Percentiles rank a stretch among this genome's conserved stretches.
phyloP scores from a whole-genome alignment of 768 basidiomycete species.

The Naematelia encephala region DNA sequence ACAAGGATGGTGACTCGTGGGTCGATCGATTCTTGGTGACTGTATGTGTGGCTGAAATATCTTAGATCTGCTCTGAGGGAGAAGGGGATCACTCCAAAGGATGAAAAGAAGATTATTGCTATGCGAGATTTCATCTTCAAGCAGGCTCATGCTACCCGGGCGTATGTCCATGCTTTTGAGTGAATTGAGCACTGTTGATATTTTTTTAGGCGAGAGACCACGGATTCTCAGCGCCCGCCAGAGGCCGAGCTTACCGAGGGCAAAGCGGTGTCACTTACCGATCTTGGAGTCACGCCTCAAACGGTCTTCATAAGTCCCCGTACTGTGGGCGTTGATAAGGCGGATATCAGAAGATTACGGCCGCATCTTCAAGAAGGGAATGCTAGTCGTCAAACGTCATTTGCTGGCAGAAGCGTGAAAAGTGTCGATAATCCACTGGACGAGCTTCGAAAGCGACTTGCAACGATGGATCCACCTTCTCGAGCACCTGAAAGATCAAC shows the following conservation, averaged over 20 bases:
- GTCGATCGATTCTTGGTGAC: slow-evolving; percentile 4
- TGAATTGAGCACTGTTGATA: slow-evolving; percentile 9
- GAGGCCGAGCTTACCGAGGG: slow-evolving; percentile 25
- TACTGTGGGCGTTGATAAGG: slow-evolving; percentile 33
- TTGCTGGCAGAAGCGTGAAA: slow-evolving; percentile 38
- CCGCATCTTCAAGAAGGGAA: slow-evolving; percentile 21
- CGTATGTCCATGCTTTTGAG: slow-evolving; percentile 54
- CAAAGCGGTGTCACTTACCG: slow-evolving; percentile 59
- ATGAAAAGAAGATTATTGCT: slow-evolving; percentile 81
- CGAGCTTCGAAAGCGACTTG: slow-evolving; percentile 36
- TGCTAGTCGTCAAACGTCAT: slow-evolving; percentile 37
- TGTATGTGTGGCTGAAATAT: not conserved
- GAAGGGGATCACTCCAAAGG: slow-evolving; percentile 73
- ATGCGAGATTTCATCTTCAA: slow-evolving; percentile 86
- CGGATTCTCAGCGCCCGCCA: slow-evolving; percentile 6
- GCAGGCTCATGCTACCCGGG: slow-evolving; percentile 72
- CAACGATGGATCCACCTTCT: slow-evolving; percentile 27
- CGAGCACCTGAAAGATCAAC: slow-evolving; percentile 1
- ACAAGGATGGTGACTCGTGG: slow-evolving; percentile 10
- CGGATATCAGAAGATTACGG: slow-evolving; percentile 24
- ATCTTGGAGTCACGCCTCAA: slow-evolving; percentile 82
- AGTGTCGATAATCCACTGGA: slow-evolving; percentile 39
- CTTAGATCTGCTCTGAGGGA: slow-evolving; percentile 18
- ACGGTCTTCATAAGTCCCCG: slow-evolving; percentile 74
- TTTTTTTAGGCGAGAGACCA: slow-evolving; percentile 27